Percentiles rank a stretch among this genome's conserved stretches.
phyloP scores from a whole-genome alignment of 1,284 basidiomycete genomes.

The Sporisorium exsertum region DNA sequence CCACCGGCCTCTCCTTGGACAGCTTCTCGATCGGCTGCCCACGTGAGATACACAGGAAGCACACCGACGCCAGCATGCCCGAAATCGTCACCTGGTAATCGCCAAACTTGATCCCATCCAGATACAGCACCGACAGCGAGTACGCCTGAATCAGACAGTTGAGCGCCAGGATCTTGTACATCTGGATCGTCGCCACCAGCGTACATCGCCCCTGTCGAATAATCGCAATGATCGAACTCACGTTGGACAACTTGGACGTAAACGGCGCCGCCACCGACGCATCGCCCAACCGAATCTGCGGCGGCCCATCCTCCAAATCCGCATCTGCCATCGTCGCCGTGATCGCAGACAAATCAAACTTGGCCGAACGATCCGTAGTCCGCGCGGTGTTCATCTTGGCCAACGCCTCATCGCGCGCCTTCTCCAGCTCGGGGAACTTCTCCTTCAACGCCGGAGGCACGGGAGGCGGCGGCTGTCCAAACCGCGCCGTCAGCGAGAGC shows the following conservation, averaged over 20 bases:
- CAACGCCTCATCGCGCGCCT: conserved; percentile 64
- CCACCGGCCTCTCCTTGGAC: conserved; percentile 63
- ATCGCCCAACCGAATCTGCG: conserved; percentile 68
- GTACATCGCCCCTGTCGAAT: conserved; percentile 68
- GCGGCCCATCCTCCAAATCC: conserved; percentile 67
- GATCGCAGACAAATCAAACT: conserved; percentile 64
- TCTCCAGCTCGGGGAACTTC: conserved; percentile 65
- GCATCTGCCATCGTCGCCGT: conserved; percentile 63
- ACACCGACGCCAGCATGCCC: conserved; percentile 63
- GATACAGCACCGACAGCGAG: conserved; percentile 63
- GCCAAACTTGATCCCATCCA: conserved; percentile 68
- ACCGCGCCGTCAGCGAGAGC: conserved; percentile 60
- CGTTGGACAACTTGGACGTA: conserved; percentile 64
- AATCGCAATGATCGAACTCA: conserved; percentile 59
- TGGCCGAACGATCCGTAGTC: conserved; percentile 55
- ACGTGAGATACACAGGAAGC: conserved; percentile 67
- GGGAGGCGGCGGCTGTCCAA: conserved; percentile 62
- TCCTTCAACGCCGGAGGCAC: conserved; percentile 63
- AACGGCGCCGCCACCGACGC: conserved; percentile 68
- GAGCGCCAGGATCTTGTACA: conserved; percentile 69
- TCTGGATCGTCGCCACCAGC: conserved; percentile 67
- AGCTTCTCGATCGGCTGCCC: conserved; percentile 65
- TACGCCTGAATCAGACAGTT: conserved; percentile 68
- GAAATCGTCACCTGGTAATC: conserved; percentile 68
- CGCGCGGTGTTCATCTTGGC: conserved; percentile 55